Conservation (phyloP, 805 yeast species). For the Saccharomycopsis selenospora region DNA sequence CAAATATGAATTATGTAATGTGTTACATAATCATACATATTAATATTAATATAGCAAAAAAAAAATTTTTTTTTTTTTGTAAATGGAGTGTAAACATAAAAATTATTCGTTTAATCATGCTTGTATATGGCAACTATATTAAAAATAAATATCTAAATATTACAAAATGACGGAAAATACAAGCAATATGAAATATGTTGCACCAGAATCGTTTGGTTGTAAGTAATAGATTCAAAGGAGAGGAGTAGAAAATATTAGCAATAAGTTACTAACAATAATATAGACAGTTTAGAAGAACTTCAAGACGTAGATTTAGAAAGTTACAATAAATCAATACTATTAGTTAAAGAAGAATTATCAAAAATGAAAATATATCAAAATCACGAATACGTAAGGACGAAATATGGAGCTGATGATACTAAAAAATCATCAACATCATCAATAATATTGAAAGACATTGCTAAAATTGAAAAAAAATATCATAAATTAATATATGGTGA, state of each 20-base stretch:
- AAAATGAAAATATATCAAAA: conserved; percentile 3
- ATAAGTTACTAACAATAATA: neutral
- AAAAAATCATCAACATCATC: neutral
- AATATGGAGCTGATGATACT: neutral
- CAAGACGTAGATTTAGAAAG: conserved; percentile 6
- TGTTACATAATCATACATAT: too few species aligned
- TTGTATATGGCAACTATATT: too few species aligned
- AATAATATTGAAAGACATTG: conserved; percentile 1
- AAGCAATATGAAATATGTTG: neutral
- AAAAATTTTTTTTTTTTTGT: too few species aligned
- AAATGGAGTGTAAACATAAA: too few species aligned
- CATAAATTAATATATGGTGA: neutral
- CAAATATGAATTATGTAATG: too few species aligned
- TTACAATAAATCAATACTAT: conserved; percentile 6
- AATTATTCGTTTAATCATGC: too few species aligned
- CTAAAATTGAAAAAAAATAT: conserved; percentile 1
- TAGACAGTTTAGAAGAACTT: conserved; percentile 12
- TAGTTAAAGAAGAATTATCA: conserved; percentile 11
- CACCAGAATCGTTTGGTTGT: conserved; percentile 1
- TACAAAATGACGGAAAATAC: too few species aligned
- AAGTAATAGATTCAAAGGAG: too few species aligned
- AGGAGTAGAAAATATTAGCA: too few species aligned
- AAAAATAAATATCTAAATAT: too few species aligned
- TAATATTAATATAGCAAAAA: too few species aligned
- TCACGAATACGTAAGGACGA: conserved; percentile 8